Conservation (phyloP, 2,329 filamentous ascomycete genomes). For the Domatiomyces globalis region DNA sequence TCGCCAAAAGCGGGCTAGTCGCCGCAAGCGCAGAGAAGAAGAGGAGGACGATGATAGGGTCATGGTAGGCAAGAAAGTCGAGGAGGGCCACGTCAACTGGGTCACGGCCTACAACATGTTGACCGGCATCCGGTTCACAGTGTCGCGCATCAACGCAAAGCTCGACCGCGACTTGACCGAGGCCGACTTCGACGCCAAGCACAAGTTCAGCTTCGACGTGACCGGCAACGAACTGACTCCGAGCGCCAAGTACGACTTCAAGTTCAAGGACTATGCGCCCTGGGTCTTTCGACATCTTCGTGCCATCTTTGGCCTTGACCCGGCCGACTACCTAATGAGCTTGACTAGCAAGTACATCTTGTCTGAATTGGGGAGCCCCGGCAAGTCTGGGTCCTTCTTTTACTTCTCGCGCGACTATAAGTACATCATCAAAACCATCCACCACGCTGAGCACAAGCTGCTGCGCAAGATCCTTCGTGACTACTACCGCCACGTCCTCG, state of each 20-base stretch:
- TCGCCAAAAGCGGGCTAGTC: slow-evolving; percentile 78
- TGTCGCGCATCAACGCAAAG: slow-evolving; percentile 93
- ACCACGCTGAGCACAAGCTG: slow-evolving; percentile 61
- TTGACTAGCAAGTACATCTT: slow-evolving; percentile 97
- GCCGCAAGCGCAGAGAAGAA: slow-evolving; percentile 68
- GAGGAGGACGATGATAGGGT: slow-evolving; percentile 73
- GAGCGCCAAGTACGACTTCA: slow-evolving; percentile 99
- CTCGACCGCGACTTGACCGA: slow-evolving; percentile 79
- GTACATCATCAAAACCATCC: slow-evolving; percentile 99
- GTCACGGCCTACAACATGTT: slow-evolving; percentile 99
- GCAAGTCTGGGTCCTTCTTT: slow-evolving; percentile 98
- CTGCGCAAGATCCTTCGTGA: slow-evolving; percentile 49
- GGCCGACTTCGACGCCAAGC: slow-evolving; percentile 81
- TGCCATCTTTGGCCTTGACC: slow-evolving; percentile 75
- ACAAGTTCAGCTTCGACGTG: slow-evolving; percentile 98
- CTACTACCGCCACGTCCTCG: slow-evolving; percentile 82
- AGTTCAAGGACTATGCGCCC: slow-evolving; percentile 99
- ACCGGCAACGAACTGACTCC: slow-evolving; percentile 95
- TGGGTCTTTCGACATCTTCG: slow-evolving; percentile 96
- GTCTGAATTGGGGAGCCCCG: slow-evolving; percentile 89
- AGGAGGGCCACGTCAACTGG: slow-evolving; percentile 94
- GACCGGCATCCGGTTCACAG: slow-evolving; percentile 92
- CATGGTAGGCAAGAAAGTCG: slow-evolving; percentile 90
- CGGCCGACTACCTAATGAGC: slow-evolving; percentile 95
- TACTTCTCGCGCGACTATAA: slow-evolving; percentile 99